These are phyloP conservation scores for Xylariaceae sp. DNA, from an alignment of 2,329 filamentous ascomycete genomes.

Conservation along the genomic window DNA sequence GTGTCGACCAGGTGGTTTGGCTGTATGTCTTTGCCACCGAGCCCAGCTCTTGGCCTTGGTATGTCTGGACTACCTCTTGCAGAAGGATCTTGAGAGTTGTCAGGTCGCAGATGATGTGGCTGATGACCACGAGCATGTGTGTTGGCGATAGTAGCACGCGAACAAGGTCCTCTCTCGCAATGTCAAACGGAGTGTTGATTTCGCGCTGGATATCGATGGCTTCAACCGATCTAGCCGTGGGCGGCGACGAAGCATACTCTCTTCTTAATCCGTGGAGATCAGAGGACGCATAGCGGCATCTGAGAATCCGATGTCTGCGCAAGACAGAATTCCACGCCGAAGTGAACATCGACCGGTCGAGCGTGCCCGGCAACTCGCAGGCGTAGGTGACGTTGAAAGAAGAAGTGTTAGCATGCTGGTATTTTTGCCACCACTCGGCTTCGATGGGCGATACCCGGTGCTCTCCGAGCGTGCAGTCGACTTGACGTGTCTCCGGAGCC, in stretches of 20 bases:
- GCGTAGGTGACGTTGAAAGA: not conserved
- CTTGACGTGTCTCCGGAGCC: not conserved
- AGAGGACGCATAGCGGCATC: not conserved
- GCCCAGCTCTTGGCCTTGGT: not conserved
- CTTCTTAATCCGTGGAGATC: not conserved
- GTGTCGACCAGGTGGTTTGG: not conserved
- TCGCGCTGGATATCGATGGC: not conserved
- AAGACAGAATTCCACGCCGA: not conserved
- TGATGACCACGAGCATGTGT: not conserved
- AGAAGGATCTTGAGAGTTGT: not conserved
- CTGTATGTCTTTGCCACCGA: not conserved
- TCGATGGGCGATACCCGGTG: not conserved
- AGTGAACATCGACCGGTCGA: not conserved
- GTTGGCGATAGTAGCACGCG: not conserved
- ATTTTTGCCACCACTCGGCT: not conserved
- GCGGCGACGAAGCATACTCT: not conserved
- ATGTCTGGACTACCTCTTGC: not conserved
- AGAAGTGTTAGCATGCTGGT: not conserved
- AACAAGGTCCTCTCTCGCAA: not conserved
- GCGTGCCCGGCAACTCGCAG: not conserved
- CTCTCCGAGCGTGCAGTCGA: not conserved
- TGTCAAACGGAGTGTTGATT: not conserved
- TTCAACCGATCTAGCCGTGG: not conserved
- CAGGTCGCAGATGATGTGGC: constrained; percentile 1
- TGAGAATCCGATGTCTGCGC: not conserved